Base-by-base conservation (phyloP, 2,329 filamentous ascomycete genomes). In the Podosphaera leucotricha region DNA sequence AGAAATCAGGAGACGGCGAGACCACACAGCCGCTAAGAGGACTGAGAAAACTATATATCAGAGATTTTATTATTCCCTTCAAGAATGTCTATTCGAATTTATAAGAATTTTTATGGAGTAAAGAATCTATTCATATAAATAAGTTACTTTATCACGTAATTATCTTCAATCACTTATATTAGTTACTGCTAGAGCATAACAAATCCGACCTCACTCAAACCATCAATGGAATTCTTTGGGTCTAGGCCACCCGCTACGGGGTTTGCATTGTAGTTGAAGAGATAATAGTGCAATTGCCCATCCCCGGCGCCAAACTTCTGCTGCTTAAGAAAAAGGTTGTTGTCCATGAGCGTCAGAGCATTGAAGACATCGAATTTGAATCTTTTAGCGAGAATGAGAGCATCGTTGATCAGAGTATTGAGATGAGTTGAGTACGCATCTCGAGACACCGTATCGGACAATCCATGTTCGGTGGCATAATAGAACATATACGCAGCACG, bases 401-500 rank as follows among this genome's bases (percentile, higher is more conserved):
- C 81, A 59, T 98, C 90, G 53, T 79, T 75, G 47, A 92, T 71
- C 49, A 98, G 67, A 38, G 68, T 64, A 59, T 92, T 86, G 49
- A 98, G 70, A 21, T 87, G 76, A n/a, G 68, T 64, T 64, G 86
- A 86, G 52, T 92, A 68, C 24, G 73, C 72, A 15, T 60, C 45
- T 52, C 65, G 68, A 54, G 74, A 63, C 7, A 65, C 55, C 3
- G 72, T 66, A 38, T 66, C 61, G 2, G 62, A 57, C 6, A 44
- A 22, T 11, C 43, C 43, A 4, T 72, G 66, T 55, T 93, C 84
- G 6, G 80, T 80, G 46, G 82, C 90, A 59, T 98, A 98, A 68
- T 98, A 98, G 66, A 87, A 98, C 45, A 95, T 72, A 62, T 98
- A 98, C 24, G 90, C 90, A 2, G 87, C 90, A 51, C 78, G 80